phyloP scores from a whole-genome alignment of 2,329 filamentous ascomycete species.

The Sporothrix globosa region DNA sequence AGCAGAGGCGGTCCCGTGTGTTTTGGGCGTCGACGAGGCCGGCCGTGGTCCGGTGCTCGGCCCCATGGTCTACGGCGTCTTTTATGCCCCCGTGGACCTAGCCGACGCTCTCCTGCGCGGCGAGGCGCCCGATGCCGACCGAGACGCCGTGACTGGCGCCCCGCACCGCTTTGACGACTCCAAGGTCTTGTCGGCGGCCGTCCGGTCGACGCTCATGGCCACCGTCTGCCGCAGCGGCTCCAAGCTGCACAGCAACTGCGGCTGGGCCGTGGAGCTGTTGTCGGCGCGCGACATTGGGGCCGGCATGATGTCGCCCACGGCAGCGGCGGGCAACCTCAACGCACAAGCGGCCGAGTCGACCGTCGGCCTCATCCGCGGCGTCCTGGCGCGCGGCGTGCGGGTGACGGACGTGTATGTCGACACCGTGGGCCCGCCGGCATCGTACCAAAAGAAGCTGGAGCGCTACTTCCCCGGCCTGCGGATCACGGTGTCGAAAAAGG shows the following conservation, averaged over 20 bases:
- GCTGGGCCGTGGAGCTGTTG: conserved; percentile 81
- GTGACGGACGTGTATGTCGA: conserved; percentile 91
- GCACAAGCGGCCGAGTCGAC: conserved; percentile 95
- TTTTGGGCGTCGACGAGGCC: conserved; percentile 90
- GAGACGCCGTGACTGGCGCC: conserved; percentile 40
- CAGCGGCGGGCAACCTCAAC: conserved; percentile 81
- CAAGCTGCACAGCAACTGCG: conserved; percentile 61
- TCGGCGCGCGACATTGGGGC: conserved; percentile 82
- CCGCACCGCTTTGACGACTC: conserved; percentile 92
- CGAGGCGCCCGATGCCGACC: conserved; percentile 30
- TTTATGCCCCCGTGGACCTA: conserved; percentile 73
- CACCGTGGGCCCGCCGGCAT: conserved; percentile 80
- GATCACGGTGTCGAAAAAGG: conserved; percentile 84
- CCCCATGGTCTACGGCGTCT: conserved; percentile 72
- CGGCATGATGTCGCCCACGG: conserved; percentile 69
- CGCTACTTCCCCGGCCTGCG: conserved; percentile 76
- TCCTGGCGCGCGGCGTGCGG: conserved; percentile 77
- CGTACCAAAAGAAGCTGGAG: conserved; percentile 84
- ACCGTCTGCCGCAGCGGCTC: conserved; percentile 66
- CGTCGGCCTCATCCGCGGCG: conserved; percentile 75
- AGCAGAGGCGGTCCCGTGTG: conserved; percentile 60
- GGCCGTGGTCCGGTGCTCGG: conserved; percentile 92
- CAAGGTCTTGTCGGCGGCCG: conserved; percentile 81
- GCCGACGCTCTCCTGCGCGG: conserved; percentile 72
- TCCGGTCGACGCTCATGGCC: conserved; percentile 71